Base-by-base conservation (phyloP, 2,329 filamentous ascomycete genomes). In the Fusarium sterilihyphosum region DNA sequence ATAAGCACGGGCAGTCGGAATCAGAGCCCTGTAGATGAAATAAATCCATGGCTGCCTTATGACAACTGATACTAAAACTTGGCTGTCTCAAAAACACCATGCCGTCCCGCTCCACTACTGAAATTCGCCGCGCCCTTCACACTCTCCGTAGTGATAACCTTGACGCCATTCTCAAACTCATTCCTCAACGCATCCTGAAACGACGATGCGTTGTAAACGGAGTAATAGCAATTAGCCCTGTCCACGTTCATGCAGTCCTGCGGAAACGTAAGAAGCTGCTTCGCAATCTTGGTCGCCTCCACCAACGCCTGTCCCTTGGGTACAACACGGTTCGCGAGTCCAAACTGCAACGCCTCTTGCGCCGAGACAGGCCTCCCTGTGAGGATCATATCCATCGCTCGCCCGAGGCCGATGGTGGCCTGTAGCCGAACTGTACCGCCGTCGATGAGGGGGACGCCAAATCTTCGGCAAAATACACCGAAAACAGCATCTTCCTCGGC, bases 131-230 rank as follows among this genome's bases (percentile, higher is more conserved):
- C 66, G 8, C 66, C 65, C 20, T 56, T 63, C 3, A 69, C 57
- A 10, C 66, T 69, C 57, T 69, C 65, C 0, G 43, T 69, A 17
- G 14, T 56, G 0, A 69, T n/a, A 1, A 69, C 66, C 22, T 69
- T 41, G 20, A 69, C 26, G 1, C 66, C 66, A 35, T 64, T 50
- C 20, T 63, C 65, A 44, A 62, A 69, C n/a, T 69, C 66, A 26
- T 69, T 69, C n/a, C 57, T 69, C 13, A 69, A n/a, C 1, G 57
- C 65, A 44, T 69, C 66, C 10, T 69, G 31, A 49, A 69, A 69
- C 3, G 66, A 69, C 0, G 41, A 31, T 8, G 66, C 66, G 9
- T 54, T 50, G 13, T 69, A 69, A 1, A 22, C 26, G 5, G 66
- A 50, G 16, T 69, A 69, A 9, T 69, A 69, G 5, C 66, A 69